Conservation (phyloP, 1,284 basidiomycete species). For the Thecaphora frezii region DNA sequence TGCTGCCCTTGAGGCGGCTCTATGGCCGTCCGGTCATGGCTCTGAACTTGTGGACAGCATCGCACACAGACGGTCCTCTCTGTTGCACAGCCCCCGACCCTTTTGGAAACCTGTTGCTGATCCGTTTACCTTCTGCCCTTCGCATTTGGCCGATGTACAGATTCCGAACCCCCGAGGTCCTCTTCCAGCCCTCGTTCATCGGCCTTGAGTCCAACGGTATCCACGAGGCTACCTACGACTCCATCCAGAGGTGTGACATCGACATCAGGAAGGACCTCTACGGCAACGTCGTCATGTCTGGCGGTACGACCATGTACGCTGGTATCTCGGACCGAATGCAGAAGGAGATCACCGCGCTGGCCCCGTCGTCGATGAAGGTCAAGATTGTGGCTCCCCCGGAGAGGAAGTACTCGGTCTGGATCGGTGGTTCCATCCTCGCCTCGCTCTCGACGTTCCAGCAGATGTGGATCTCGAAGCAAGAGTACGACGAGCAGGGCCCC, state of each 20-base stretch:
- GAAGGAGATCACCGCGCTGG: constrained; percentile 87
- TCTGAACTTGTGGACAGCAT: not conserved
- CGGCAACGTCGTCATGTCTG: constrained; percentile 90
- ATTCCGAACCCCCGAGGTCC: constrained; percentile 93
- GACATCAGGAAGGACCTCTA: constrained; percentile 77
- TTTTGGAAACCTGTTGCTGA: too few species aligned
- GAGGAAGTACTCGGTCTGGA: constrained; percentile 78
- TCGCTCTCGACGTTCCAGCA: constrained; percentile 94
- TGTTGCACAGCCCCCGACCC: too few species aligned
- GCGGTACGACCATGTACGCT: constrained; percentile 96
- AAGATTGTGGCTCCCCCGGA: constrained; percentile 59
- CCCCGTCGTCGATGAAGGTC: constrained; percentile 84
- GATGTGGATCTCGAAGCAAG: constrained; percentile 85
- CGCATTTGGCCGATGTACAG: too few species aligned
- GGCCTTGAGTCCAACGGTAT: constrained; percentile 92
- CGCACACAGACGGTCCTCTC: too few species aligned
- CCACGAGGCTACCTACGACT: constrained; percentile 93
- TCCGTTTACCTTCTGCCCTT: too few species aligned
- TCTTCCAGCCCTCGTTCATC: constrained; percentile 93
- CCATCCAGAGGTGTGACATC: constrained; percentile 72
- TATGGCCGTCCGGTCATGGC: not conserved
- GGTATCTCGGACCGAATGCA: constrained; percentile 97
- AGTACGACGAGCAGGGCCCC: constrained; percentile 59
- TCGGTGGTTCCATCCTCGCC: constrained; percentile 95
- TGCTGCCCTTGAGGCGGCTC: not conserved